Conservation (phyloP, 768 basidiomycete genomes). For the Chlorophyllum brunneum region DNA sequence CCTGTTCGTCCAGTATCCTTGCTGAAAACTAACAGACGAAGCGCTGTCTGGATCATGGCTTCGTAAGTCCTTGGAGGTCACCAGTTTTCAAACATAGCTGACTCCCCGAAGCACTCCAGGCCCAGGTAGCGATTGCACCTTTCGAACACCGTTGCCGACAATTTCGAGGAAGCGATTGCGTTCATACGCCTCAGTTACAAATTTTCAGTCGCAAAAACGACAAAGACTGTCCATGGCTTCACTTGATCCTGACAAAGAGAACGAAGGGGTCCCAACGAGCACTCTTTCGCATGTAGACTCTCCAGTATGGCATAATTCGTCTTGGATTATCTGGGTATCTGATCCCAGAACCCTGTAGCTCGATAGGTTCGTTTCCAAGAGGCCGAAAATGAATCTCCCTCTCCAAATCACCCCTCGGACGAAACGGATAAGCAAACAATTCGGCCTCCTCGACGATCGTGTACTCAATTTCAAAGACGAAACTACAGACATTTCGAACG, state of each 20-base stretch:
- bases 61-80: conserved; percentile 8
- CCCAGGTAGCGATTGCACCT: background rate
- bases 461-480: conserved; percentile 50
- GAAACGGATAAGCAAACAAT: conserved; percentile 59
- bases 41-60: background rate
- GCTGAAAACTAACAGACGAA: background rate
- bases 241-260: conserved; percentile 14
- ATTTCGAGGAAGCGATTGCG: conserved; percentile 4
- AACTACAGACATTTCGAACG: conserved; percentile 11
- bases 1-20: too few relatives aligned
- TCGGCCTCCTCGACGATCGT: conserved; percentile 55
- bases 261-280: conserved; percentile 7
- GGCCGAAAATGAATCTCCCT: conserved; percentile 47
- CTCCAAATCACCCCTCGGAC: conserved; percentile 64
- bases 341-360: conserved; percentile 30
- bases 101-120: background rate
- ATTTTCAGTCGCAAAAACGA: conserved; percentile 22
- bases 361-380: conserved; percentile 57
- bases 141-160: conserved; percentile 7
- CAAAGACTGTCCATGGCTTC: conserved; percentile 18
- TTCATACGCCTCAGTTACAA: conserved; percentile 20
- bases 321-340: background rate
- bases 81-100: background rate
- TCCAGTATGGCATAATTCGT: conserved; percentile 11
- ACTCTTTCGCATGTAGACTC: conserved; percentile 11